phyloP scores from a whole-genome alignment of 768 basidiomycete species.

The Asterophora lycoperdoides region DNA sequence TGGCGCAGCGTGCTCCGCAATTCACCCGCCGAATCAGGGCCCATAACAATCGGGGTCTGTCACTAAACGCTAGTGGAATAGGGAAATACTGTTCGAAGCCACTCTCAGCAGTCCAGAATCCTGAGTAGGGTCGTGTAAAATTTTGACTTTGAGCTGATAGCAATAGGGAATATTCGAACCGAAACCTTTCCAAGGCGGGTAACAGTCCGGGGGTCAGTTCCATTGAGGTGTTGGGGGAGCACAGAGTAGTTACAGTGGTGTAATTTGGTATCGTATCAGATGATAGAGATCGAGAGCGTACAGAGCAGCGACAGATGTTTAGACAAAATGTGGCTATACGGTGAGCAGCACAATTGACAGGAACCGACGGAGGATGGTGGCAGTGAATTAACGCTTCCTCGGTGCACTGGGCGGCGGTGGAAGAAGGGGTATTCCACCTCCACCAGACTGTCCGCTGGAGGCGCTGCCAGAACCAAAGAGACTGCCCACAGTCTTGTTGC shows the following conservation, averaged over 20 bases:
- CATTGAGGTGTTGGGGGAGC: neutral
- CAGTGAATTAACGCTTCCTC: constrained; percentile 33
- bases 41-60: too few relatives aligned
- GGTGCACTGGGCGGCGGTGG: constrained; percentile 79
- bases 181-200: constrained; percentile 7
- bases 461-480: constrained; percentile 34
- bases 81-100: too few relatives aligned
- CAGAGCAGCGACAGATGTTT: neutral
- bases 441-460: constrained; percentile 23
- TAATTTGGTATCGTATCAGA: neutral
- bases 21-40: too few relatives aligned
- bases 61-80: too few relatives aligned
- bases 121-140: too few relatives aligned
- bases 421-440: constrained; percentile 59
- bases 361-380: neutral
- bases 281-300: neutral
- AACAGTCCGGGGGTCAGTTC: neutral
- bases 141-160: too few relatives aligned
- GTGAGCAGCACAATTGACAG: neutral
- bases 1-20: too few relatives aligned
- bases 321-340: neutral
- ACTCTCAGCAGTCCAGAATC: neutral
- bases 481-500: constrained; percentile 39
- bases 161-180: neutral
- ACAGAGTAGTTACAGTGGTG: neutral